phyloP scores from a whole-genome alignment of 2,329 filamentous ascomycete species.

The Diaporthe helianthi region DNA sequence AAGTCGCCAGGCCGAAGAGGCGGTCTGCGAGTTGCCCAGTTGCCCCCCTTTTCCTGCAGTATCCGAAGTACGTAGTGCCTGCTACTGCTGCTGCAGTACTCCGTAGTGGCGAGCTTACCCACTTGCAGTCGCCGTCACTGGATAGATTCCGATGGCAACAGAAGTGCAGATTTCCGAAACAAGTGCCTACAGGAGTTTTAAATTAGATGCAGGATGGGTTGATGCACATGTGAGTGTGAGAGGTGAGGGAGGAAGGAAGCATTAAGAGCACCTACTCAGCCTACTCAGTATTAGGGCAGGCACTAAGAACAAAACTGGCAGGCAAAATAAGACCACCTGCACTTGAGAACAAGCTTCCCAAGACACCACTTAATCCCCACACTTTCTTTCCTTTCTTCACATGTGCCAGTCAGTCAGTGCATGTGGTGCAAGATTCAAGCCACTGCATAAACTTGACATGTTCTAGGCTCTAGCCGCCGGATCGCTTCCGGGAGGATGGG shows the following conservation, averaged over 20 bases:
- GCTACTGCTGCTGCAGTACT: background rate
- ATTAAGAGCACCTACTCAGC: too few species aligned
- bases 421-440: slow-evolving; percentile 1
- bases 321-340: background rate
- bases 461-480: background rate
- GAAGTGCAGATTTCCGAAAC: slow-evolving; percentile 10
- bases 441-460: slow-evolving; percentile 10
- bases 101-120: slow-evolving; percentile 1
- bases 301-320: too few species aligned
- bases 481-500: background rate
- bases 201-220: too few species aligned
- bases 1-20: slow-evolving; percentile 11
- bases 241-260: background rate
- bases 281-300: too few species aligned
- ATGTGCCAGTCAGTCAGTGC: too few species aligned
- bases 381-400: background rate
- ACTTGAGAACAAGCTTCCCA: too few species aligned
- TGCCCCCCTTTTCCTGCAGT: slow-evolving; percentile 7
- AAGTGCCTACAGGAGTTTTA: slow-evolving; percentile 3
- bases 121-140: background rate
- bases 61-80: background rate
- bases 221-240: background rate
- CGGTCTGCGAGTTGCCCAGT: slow-evolving; percentile 23
- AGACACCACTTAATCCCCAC: background rate
- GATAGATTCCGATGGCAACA: background rate